phyloP scores from a whole-genome alignment of 306 rosid species.

The Sesbania bispinosa region DNA sequence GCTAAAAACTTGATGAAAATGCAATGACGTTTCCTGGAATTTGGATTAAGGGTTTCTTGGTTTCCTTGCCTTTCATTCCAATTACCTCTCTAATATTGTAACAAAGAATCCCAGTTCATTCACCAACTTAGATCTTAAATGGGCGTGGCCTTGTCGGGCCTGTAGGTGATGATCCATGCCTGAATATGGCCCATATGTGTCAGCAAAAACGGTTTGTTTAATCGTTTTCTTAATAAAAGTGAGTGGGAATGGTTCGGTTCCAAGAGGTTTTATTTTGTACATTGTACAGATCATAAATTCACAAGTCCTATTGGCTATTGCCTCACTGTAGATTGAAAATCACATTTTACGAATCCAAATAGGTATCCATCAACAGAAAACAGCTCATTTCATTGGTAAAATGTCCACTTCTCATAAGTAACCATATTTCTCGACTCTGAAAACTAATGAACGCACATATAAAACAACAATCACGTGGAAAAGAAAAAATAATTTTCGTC shows the following conservation, averaged over 20 bases:
- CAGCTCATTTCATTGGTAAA: slow-evolving; percentile 47
- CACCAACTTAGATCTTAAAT: slow-evolving; percentile 17
- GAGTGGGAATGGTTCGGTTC: slow-evolving; percentile 20
- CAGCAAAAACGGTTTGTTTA: slow-evolving; percentile 23
- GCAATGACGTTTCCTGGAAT: background rate
- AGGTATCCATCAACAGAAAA: slow-evolving; percentile 29
- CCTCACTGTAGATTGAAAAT: background rate
- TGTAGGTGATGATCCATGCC: background rate
- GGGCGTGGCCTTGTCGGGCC: slow-evolving; percentile 21
- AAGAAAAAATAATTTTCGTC: background rate
- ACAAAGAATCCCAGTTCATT: slow-evolving; percentile 16
- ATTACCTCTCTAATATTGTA: background rate
- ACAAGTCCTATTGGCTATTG: background rate
- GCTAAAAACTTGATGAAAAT: background rate
- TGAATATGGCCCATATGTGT: slow-evolving; percentile 30
- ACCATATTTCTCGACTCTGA: background rate
- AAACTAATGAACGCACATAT: slow-evolving; percentile 10
- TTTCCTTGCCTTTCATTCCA: background rate
- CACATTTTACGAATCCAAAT: slow-evolving; percentile 28
- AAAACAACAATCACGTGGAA: background rate
- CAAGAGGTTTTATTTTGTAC: background rate
- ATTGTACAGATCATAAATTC: background rate
- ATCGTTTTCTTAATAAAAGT: slow-evolving; percentile 12
- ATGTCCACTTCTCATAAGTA: slow-evolving; percentile 23
- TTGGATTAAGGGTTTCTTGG: background rate